A percentile compares a stretch with the other conserved stretches of the same genome.
Evolutionary conservation across 768 basidiomycete species (phyloP).

Genomic region (Suillus subaureus): DNA sequence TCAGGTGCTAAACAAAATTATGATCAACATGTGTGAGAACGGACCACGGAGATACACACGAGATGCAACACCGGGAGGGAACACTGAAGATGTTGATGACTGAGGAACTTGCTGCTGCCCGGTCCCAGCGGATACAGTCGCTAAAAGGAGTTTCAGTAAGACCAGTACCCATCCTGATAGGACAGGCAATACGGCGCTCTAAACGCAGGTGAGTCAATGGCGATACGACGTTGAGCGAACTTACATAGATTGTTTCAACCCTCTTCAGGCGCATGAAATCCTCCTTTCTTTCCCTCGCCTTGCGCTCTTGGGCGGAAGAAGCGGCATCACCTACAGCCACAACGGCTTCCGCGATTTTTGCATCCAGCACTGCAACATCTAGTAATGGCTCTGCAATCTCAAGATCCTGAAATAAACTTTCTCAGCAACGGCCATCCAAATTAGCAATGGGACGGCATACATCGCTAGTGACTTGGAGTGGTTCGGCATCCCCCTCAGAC

Average conservation of each 20-base stretch:
- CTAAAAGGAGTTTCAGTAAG: conserved; percentile 86
- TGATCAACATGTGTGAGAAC: conserved; percentile 1
- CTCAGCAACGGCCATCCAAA: conserved; percentile 7
- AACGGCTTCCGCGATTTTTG: conserved; percentile 72
- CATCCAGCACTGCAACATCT: conserved; percentile 71
- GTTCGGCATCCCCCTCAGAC: conserved; percentile 56
- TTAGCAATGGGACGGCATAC: conserved; percentile 28
- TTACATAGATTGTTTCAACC: conserved; percentile 92
- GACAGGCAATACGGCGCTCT: conserved; percentile 84
- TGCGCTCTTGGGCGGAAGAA: conserved; percentile 55
- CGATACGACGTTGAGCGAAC: conserved; percentile 27
- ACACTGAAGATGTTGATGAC: conserved; percentile 67
- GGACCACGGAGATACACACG: conserved; percentile 43
- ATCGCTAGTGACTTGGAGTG: conserved; percentile 47
- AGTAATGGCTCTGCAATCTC: conserved; percentile 66
- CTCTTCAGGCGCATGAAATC: conserved; percentile 87
- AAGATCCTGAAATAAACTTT: conserved; percentile 45
- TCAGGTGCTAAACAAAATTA: conserved; percentile 51
- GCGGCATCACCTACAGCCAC: conserved; percentile 52
- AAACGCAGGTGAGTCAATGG: conserved; percentile 12
- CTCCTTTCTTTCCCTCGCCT: conserved; percentile 67
- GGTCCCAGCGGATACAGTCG: conserved; percentile 85
- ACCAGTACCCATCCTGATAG: conserved; percentile 92
- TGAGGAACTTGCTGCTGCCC: conserved; percentile 57
- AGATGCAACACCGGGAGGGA: conserved; percentile 70